Evolutionary conservation across 371 early-diverging fungal genomes (phyloP), one percentile per base, ranked within the genome.

Genomic region (Actinomortierella wolfii): DNA sequence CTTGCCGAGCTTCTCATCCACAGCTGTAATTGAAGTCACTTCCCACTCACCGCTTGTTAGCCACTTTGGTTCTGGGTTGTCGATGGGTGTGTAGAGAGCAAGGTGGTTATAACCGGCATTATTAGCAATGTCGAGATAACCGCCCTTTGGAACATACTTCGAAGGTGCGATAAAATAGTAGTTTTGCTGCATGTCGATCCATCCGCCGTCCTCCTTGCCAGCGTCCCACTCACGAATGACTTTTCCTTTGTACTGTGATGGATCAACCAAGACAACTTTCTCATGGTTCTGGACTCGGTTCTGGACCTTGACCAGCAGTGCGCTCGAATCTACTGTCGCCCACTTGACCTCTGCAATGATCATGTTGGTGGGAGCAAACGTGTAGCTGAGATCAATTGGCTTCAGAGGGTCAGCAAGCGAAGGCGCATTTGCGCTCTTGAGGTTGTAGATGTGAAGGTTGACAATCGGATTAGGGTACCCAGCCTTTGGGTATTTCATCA

Each of bases 281-380:
- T 86, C 82, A 11, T 86, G 82, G 67, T 94, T 94, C 68, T 97
- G 98, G 28, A 96, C 89, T 17, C 98, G 83, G 63, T 97, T 97
- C 77, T 89, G 93, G 43, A 87, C 83, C 63, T 92, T 83, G 46
- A 94, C 91, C 53, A 73, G 25, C 25, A 96, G 63, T 14, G 96
- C 74, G n/a, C 81, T 68, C 17, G 80, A 81, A 63, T 83, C 71
- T 2, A 77, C 76, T 0, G 90, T 86, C 5, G 89, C 77, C 98
- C 98, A 97, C 3, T 77, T 76, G 20, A 95, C 91, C 66, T 92
- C 92, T 2, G 88, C 84, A 59, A 97, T 83, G 1, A 97, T 68
- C 25, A 85, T 82, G 76, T 97, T 91, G 0, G 90, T 82, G 23
- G 80, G 81, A 6, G 82, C 73, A 56, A 90, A 88, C n/a, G 81